phyloP scores from a whole-genome alignment of 768 basidiomycete genomes.

The Rhodotorula graminis region DNA sequence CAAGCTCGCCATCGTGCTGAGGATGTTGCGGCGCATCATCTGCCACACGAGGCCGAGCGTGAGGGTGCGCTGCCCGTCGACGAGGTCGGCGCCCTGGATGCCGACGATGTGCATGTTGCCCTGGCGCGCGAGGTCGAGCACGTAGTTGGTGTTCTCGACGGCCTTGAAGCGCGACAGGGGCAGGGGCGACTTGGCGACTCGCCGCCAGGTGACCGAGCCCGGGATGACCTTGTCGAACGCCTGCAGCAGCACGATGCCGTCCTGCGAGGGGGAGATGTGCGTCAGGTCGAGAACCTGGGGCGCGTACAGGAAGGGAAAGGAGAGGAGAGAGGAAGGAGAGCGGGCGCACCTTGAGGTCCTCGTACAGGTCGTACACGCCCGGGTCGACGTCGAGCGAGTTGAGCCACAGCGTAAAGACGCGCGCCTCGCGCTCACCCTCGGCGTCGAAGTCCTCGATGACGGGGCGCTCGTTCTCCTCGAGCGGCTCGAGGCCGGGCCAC shows the following conservation, averaged over 20 bases:
- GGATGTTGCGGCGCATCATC: conserved; percentile 70
- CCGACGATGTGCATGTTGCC: conserved; percentile 94
- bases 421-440: conserved; percentile 95
- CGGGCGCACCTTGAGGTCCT: conserved; percentile 68
- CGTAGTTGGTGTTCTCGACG: conserved; percentile 97
- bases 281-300: background rate
- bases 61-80: conserved; percentile 84
- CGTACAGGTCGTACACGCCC: conserved; percentile 90
- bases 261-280: conserved; percentile 40
- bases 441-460: conserved; percentile 98
- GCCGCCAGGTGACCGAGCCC: conserved; percentile 86
- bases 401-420: conserved; percentile 96
- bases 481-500: conserved; percentile 83
- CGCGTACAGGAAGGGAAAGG: background rate
- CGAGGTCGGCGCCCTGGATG: conserved; percentile 95
- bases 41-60: conserved; percentile 98
- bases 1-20: conserved; percentile 76
- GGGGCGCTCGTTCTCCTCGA: conserved; percentile 89
- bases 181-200: conserved; percentile 72
- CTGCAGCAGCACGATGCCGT: conserved; percentile 84
- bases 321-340: too few relatives aligned
- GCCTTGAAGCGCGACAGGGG: conserved; percentile 91
- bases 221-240: conserved; percentile 95
- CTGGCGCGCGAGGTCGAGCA: conserved; percentile 83
- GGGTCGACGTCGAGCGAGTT: conserved; percentile 97